Conservation (phyloP, 208 protist species). For the Trypanosoma boissoni region DNA sequence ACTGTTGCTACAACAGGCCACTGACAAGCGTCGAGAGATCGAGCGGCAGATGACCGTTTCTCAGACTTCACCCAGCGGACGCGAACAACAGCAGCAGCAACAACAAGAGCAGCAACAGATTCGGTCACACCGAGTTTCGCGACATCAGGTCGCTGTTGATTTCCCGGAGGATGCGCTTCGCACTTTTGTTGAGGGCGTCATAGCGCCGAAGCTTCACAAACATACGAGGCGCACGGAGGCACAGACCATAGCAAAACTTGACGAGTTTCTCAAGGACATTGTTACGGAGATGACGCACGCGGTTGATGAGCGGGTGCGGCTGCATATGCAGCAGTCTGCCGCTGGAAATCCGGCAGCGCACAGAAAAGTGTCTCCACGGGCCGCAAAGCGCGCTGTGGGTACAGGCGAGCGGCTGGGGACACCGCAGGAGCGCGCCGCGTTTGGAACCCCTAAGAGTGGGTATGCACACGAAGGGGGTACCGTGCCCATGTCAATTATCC, state of each 20-base stretch:
- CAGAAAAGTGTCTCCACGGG: neutral
- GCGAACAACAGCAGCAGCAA: constrained; percentile 16
- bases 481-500: constrained; percentile 21
- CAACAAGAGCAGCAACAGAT: neutral
- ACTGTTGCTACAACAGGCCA: constrained; percentile 78
- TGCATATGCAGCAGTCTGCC: constrained; percentile 13
- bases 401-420: neutral
- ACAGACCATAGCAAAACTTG: constrained; percentile 54
- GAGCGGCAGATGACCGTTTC: constrained; percentile 25
- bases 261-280: constrained; percentile 67
- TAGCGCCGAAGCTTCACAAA: constrained; percentile 60
- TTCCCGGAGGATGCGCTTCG: constrained; percentile 78
- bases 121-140: constrained; percentile 29
- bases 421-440: neutral
- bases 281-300: constrained; percentile 42
- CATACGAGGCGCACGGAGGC: constrained; percentile 52
- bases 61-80: neutral
- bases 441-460: too few relatives aligned
- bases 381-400: neutral
- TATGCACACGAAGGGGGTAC: neutral
- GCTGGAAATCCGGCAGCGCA: neutral
- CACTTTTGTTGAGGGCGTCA: constrained; percentile 61
- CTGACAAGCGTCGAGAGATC: constrained; percentile 51
- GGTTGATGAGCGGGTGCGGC: constrained; percentile 52
- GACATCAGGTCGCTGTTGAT: constrained; percentile 65